Percentiles rank a stretch among this genome's conserved stretches.
phyloP scores from a whole-genome alignment of 495 filamentous ascomycete species.

The Penicillium coffeae region DNA sequence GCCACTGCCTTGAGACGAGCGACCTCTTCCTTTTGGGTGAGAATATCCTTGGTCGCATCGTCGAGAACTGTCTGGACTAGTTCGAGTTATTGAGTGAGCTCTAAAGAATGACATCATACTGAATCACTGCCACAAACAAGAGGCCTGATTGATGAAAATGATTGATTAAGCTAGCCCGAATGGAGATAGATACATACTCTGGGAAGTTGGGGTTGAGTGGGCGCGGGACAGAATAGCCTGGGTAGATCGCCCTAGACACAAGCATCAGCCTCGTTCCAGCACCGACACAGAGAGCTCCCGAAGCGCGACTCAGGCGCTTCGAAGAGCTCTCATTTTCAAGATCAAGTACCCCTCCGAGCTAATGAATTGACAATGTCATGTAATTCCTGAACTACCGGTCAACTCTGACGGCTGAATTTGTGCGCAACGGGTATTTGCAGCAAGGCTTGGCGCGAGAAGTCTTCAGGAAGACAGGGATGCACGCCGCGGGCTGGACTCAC shows the following conservation, averaged over 20 bases:
- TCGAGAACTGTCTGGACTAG: slow-evolving; percentile 45
- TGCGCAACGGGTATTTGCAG: slow-evolving; percentile 8
- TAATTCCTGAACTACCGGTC: slow-evolving; percentile 53
- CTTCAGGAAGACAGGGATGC: slow-evolving; percentile 8
- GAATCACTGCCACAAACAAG: not conserved
- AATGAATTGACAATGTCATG: slow-evolving; percentile 74
- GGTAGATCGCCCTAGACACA: slow-evolving; percentile 52
- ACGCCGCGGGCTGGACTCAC: slow-evolving; percentile 36
- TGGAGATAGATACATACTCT: slow-evolving; percentile 73
- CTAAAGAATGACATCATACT: not conserved
- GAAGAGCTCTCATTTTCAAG: not conserved
- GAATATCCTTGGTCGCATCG: slow-evolving; percentile 36
- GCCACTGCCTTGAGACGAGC: slow-evolving; percentile 61
- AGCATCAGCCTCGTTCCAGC: slow-evolving; percentile 5
- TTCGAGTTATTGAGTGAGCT: not conserved
- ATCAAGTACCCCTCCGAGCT: slow-evolving; percentile 60
- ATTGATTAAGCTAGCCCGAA: too few species aligned
- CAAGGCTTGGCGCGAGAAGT: slow-evolving; percentile 24
- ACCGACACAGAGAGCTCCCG: not conserved
- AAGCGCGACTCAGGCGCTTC: not conserved
- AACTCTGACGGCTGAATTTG: slow-evolving; percentile 5
- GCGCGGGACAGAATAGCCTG: slow-evolving; percentile 81
- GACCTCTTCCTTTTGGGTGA: slow-evolving; percentile 43
- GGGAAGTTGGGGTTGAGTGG: slow-evolving; percentile 75
- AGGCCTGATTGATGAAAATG: too few species aligned